phyloP scores from a whole-genome alignment of 345 rosid genomes.

The Populus tremula region DNA sequence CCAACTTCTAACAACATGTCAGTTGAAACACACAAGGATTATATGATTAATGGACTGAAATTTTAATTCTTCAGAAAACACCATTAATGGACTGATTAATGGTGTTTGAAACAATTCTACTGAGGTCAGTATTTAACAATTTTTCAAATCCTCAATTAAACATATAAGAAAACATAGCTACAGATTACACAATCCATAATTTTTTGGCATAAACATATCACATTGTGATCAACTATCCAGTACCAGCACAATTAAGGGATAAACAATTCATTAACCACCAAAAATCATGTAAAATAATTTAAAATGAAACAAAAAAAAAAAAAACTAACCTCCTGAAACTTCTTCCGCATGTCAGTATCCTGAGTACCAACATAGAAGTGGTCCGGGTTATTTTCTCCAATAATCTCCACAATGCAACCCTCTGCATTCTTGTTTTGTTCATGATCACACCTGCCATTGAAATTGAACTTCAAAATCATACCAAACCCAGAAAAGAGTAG shows the following conservation, averaged over 20 bases:
- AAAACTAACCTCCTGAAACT: slow-evolving; percentile 57
- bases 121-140: not conserved
- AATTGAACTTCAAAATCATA: not conserved
- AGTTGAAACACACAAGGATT: not conserved
- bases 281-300: too few species aligned
- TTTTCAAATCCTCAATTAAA: not conserved
- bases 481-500: not conserved
- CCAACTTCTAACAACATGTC: not conserved
- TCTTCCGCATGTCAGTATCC: slow-evolving; percentile 62
- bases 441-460: slow-evolving; percentile 68
- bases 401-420: slow-evolving; percentile 58
- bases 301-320: not conserved
- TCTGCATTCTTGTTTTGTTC: slow-evolving; percentile 61
- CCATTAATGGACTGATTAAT: too few species aligned
- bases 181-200: not conserved
- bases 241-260: not conserved
- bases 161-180: not conserved
- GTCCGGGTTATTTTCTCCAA: slow-evolving; percentile 58
- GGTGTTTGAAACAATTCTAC: not conserved
- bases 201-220: not conserved
- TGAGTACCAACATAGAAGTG: slow-evolving; percentile 90
- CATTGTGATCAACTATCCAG: not conserved
- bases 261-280: not conserved
- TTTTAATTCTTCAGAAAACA: not conserved
- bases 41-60: not conserved